phyloP scores from a whole-genome alignment of 768 basidiomycete species.

The Rubroboletus satanas region DNA sequence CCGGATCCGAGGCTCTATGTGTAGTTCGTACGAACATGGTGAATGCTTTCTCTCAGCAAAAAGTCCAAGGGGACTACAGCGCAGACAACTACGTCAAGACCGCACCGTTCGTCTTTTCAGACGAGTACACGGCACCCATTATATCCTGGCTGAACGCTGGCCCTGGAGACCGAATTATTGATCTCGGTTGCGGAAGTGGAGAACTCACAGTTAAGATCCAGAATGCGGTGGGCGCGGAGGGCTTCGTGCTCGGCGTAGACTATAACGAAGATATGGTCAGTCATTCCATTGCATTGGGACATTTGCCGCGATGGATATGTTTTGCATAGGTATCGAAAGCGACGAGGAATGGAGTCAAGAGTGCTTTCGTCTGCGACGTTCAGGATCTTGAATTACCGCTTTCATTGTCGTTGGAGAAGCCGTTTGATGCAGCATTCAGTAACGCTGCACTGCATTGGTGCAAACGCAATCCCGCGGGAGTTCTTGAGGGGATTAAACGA shows the following conservation, averaged over 20 bases:
- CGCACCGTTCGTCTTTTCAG: conserved; percentile 66
- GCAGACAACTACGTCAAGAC: conserved; percentile 58
- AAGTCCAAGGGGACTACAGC: conserved; percentile 45
- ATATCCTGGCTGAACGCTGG: conserved; percentile 57
- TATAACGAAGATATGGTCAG: conserved; percentile 69
- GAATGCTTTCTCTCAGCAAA: not conserved
- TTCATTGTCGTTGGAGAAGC: conserved; percentile 29
- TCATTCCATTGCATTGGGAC: not conserved
- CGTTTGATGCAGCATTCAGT: conserved; percentile 75
- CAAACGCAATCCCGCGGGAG: conserved; percentile 64
- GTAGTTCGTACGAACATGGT: conserved; percentile 5
- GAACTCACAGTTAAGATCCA: conserved; percentile 64
- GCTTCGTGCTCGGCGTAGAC: conserved; percentile 67
- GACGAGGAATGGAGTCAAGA: conserved; percentile 40
- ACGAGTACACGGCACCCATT: conserved; percentile 47
- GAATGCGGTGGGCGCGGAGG: conserved; percentile 46
- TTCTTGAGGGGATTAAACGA: conserved; percentile 54
- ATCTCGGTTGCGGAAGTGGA: conserved; percentile 82
- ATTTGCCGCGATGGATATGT: not conserved
- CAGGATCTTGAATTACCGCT: conserved; percentile 41
- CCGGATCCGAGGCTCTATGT: not conserved
- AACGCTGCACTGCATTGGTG: conserved; percentile 87
- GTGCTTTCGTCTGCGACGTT: conserved; percentile 52
- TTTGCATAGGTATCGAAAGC: conserved; percentile 51
- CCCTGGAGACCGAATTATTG: conserved; percentile 67